These are phyloP conservation scores for Drechslerella coelobrocha DNA, from an alignment of 2,329 filamentous ascomycete species.

Conservation along the genomic window DNA sequence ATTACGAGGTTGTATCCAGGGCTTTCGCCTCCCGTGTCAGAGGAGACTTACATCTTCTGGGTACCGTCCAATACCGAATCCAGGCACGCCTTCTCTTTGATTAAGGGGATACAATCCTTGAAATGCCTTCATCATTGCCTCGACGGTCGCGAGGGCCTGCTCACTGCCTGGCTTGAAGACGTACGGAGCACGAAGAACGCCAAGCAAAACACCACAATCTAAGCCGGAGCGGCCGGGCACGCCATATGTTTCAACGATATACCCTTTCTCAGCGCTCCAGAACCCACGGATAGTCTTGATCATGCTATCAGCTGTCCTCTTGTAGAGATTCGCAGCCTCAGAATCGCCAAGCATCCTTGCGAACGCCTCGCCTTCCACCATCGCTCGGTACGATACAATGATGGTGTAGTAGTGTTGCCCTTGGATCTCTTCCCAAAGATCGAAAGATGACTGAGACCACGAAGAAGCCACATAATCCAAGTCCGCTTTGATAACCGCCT, in stretches of 20 bases:
- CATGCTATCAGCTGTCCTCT: conserved; percentile 70
- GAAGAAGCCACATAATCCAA: conserved; percentile 60
- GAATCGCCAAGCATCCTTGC: conserved; percentile 69
- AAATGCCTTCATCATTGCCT: conserved; percentile 77
- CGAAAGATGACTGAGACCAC: conserved; percentile 60
- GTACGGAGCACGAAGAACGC: conserved; percentile 71
- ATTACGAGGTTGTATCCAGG: conserved; percentile 69
- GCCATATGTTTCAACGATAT: conserved; percentile 74
- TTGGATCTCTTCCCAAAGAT: conserved; percentile 61
- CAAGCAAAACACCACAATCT: conserved; percentile 74
- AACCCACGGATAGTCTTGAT: conserved; percentile 77
- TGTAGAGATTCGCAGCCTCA: conserved; percentile 63
- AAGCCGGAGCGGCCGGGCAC: conserved; percentile 69
- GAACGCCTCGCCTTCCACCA: conserved; percentile 67
- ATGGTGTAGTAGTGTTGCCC: conserved; percentile 77
- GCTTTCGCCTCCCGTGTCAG: conserved; percentile 76
- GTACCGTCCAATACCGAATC: conserved; percentile 71
- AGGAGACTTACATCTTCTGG: conserved; percentile 70
- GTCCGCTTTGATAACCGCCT: conserved; percentile 60
- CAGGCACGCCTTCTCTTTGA: conserved; percentile 65
- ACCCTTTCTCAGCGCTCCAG: conserved; percentile 69
- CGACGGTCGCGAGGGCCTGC: conserved; percentile 74
- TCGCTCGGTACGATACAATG: conserved; percentile 71
- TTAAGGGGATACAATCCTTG: conserved; percentile 74
- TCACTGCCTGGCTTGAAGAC: conserved; percentile 82